Conservation (phyloP, 1,284 basidiomycete species). For the Ceratobasidium sp. region DNA sequence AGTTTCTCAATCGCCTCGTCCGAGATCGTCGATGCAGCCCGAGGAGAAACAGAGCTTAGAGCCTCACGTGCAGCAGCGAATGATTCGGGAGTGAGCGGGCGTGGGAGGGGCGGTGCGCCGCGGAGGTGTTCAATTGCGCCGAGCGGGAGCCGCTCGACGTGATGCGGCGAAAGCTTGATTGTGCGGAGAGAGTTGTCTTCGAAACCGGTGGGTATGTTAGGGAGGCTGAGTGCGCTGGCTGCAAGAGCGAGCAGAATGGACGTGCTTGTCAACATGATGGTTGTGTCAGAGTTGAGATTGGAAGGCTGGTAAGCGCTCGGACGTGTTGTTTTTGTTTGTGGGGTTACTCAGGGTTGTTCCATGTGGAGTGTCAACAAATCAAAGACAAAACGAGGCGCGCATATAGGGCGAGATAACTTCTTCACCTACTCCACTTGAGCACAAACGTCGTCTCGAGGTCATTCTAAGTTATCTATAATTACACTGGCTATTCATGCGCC, state of each 20-base stretch:
- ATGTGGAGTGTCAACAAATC: too few relatives aligned
- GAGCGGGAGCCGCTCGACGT: slow-evolving; percentile 20
- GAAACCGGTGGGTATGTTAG: background rate
- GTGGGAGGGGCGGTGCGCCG: slow-evolving; percentile 8
- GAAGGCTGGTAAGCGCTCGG: too few relatives aligned
- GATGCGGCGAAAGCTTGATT: slow-evolving; percentile 23
- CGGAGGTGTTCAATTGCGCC: slow-evolving; percentile 25
- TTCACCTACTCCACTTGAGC: too few relatives aligned
- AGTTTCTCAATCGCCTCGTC: slow-evolving; percentile 31
- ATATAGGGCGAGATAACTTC: too few relatives aligned
- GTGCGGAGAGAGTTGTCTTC: slow-evolving; percentile 17
- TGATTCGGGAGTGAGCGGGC: slow-evolving; percentile 21
- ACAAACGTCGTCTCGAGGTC: too few relatives aligned
- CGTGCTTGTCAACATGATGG: background rate
- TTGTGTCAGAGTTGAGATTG: too few relatives aligned
- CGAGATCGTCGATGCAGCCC: slow-evolving; percentile 18
- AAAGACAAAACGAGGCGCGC: too few relatives aligned
- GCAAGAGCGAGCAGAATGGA: slow-evolving; percentile 13
- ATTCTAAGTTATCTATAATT: too few relatives aligned
- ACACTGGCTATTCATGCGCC: too few relatives aligned
- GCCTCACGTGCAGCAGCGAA: background rate
- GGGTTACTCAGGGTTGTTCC: too few relatives aligned
- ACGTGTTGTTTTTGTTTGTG: too few relatives aligned
- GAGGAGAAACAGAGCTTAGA: background rate
- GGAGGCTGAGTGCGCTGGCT: background rate